Conservation (phyloP, 2,329 filamentous ascomycete species). For the Alternaria viburni region DNA sequence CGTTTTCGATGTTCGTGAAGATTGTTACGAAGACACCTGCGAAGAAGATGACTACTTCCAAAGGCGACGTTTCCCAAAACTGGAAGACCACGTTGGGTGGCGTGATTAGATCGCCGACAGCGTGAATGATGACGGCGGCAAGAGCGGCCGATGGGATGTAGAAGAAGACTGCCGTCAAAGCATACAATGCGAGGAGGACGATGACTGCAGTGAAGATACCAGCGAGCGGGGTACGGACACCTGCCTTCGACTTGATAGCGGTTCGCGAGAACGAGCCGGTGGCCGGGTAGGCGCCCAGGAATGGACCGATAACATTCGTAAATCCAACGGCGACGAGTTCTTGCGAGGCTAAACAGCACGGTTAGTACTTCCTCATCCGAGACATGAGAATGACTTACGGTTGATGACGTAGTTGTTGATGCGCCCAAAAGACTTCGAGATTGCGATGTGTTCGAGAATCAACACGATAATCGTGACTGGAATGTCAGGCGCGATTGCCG, state of each 20-base stretch:
- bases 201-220: constrained; percentile 86
- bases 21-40: constrained; percentile 88
- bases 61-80: constrained; percentile 90
- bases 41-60: constrained; percentile 93
- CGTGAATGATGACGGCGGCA: constrained; percentile 92
- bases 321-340: constrained; percentile 93
- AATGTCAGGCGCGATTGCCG: constrained; percentile 71
- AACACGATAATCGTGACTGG: constrained; percentile 92
- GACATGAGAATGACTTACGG: constrained; percentile 44
- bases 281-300: constrained; percentile 87
- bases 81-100: constrained; percentile 90
- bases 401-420: constrained; percentile 97
- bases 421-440: constrained; percentile 94
- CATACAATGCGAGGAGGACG: constrained; percentile 89
- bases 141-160: constrained; percentile 86
- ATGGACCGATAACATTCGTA: constrained; percentile 86
- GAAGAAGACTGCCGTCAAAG: constrained; percentile 85
- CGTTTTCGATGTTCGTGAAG: constrained; percentile 87
- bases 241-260: constrained; percentile 96
- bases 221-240: constrained; percentile 87
- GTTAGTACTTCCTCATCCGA: not conserved
- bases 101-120: constrained; percentile 90
- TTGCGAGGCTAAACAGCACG: constrained; percentile 67
- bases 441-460: constrained; percentile 94
- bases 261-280: constrained; percentile 97